A percentile compares a stretch with the other conserved stretches of the same genome.
These are phyloP conservation scores for Leucoagaricus sp. DNA, from an alignment of 1,284 basidiomycete genomes.

Conservation along the genomic window DNA sequence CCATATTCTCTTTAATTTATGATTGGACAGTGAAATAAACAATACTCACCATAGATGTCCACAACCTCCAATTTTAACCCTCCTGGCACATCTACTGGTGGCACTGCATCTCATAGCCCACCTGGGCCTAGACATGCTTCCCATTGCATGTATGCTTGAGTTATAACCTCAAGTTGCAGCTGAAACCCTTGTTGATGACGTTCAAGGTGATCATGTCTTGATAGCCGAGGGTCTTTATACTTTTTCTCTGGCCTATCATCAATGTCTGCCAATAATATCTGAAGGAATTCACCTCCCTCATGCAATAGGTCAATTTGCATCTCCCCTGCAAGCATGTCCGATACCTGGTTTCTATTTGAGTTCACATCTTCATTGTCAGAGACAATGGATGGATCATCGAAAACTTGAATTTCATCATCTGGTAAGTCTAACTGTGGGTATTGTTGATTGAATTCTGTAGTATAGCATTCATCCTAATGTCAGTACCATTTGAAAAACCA, in stretches of 20 bases:
- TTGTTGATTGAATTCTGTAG: too few relatives aligned
- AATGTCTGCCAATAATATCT: background rate
- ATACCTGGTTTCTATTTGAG: background rate
- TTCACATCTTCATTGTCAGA: too few relatives aligned
- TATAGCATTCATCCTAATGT: too few relatives aligned
- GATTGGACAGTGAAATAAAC: too few relatives aligned
- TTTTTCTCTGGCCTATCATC: background rate
- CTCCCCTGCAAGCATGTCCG: background rate
- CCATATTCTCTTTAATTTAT: too few relatives aligned
- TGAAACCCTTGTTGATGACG: background rate
- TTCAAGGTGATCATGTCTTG: background rate
- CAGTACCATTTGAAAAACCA: too few relatives aligned
- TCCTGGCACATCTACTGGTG: background rate
- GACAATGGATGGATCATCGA: too few relatives aligned
- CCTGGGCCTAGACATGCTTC: background rate
- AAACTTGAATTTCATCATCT: too few relatives aligned
- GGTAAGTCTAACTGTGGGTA: too few relatives aligned
- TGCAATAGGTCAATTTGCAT: background rate
- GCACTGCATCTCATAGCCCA: background rate
- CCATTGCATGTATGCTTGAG: background rate
- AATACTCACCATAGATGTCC: background rate
- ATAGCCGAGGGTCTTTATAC: background rate
- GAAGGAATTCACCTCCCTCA: background rate
- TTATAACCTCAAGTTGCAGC: background rate
- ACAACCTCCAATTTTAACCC: background rate